Base-by-base conservation (phyloP, 2,329 filamentous ascomycete species). In the Pseudocercospora eumusae region DNA sequence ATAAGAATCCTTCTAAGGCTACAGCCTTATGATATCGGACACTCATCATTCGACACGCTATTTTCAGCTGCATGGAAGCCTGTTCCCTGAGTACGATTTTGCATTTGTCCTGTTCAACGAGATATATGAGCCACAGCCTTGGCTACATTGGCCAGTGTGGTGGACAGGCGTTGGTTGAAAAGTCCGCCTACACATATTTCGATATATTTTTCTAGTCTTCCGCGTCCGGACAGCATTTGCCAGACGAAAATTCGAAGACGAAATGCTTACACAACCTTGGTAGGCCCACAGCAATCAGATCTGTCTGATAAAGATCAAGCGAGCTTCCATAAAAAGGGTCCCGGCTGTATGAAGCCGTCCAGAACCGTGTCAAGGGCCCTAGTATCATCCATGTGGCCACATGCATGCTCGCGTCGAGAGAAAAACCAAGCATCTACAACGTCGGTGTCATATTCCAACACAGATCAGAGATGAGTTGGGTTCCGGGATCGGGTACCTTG, bases 371-470 rank as follows among this genome's bases (percentile, higher is more conserved):
- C 36, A n/a, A 40, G 36, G 36, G 36, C 44, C 44, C 44, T 47
- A 18, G 44, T 47, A 21, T 23, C 9, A 47, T 52, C 47, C 47
- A 52, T 52, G 47, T 28, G 47, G 47, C 31, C 47, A 52, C 25
- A 47, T 25, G 47, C 23, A 52, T 52, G 47, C 23, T 25, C 15
- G 47, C 47, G 23, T 15, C 23, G 21, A 31, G 23, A n/a, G 31
- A 8, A 28, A 52, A 23, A 27, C n/a, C 15, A 11, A 50, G 11
- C 23, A 23, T 47, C 13, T 27, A 23, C 47, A 15, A 50, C 9
- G 23, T 50, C 23, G 47, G n/a, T n/a, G n/a, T n/a, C n/a, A n/a
- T n/a, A n/a, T n/a, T n/a, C n/a, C n/a, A n/a, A n/a, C n/a, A 18
- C 18, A 23, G 47, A 52, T 52, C 47, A 28, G 23, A 52, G 47